Evolutionary conservation across 805 yeast species (phyloP).

Genomic region (Yamadazyma ubonensis): DNA sequence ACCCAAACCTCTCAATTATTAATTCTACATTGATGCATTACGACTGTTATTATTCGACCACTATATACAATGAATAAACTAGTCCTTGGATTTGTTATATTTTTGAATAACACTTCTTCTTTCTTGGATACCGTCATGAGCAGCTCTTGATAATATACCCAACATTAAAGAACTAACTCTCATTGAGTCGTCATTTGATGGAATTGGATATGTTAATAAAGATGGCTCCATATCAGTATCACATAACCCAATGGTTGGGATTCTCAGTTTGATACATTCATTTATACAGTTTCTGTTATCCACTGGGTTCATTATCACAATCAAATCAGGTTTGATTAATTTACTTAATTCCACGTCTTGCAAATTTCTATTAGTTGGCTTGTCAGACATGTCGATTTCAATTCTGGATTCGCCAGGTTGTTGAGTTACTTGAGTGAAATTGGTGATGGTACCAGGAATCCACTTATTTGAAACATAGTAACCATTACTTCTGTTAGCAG

Average conservation of each 20-base stretch:
- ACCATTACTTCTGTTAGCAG: slow-evolving; percentile 76
- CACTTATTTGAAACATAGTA: slow-evolving; percentile 82
- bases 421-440: slow-evolving; percentile 69
- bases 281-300: slow-evolving; percentile 77
- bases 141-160: slow-evolving; percentile 85
- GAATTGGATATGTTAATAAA: slow-evolving; percentile 88
- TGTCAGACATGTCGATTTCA: slow-evolving; percentile 75
- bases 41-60: neutral
- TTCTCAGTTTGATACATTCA: slow-evolving; percentile 78
- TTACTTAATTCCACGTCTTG: slow-evolving; percentile 45
- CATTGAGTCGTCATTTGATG: slow-evolving; percentile 90
- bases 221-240: slow-evolving; percentile 94
- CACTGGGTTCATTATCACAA: slow-evolving; percentile 81
- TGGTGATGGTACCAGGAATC: slow-evolving; percentile 94
- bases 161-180: slow-evolving; percentile 76
- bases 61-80: slow-evolving; percentile 4
- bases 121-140: slow-evolving; percentile 67
- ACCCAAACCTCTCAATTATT: slow-evolving; percentile 1
- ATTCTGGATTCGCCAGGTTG: slow-evolving; percentile 35
- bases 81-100: slow-evolving; percentile 2
- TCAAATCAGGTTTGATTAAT: slow-evolving; percentile 82
- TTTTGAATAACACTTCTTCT: slow-evolving; percentile 40
- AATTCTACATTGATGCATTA: neutral
- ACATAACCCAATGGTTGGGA: slow-evolving; percentile 91
- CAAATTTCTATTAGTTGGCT: slow-evolving; percentile 60